These are phyloP conservation scores for Fomitopsis palustris DNA, from an alignment of 1,284 basidiomycete species.

Conservation along the genomic window DNA sequence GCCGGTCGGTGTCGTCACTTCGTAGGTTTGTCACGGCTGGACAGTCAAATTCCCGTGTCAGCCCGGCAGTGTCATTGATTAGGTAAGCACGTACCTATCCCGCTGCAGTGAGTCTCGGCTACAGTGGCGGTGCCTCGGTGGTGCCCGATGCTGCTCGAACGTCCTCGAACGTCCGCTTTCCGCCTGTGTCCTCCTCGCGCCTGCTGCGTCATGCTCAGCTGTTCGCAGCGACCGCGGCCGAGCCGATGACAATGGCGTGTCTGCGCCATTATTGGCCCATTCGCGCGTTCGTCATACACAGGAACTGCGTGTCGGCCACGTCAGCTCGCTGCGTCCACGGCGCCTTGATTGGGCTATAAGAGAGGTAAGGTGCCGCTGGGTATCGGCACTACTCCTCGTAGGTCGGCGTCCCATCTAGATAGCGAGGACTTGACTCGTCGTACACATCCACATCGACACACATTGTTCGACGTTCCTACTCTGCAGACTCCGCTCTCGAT, in stretches of 20 bases:
- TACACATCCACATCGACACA: neutral
- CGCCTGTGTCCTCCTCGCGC: neutral
- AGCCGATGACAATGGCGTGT: neutral
- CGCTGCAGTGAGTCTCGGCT: neutral
- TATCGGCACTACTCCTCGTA: neutral
- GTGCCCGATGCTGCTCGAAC: neutral
- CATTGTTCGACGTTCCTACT: neutral
- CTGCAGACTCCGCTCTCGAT: neutral
- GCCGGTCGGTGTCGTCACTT: no score
- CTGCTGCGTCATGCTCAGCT: neutral
- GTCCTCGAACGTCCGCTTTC: neutral
- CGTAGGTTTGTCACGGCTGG: no score
- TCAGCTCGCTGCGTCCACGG: neutral
- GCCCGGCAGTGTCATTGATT: neutral
- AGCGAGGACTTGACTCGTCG: neutral
- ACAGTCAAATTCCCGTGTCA: neutral
- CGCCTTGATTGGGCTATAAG: neutral
- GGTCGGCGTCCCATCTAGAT: neutral
- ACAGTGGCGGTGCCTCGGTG: neutral
- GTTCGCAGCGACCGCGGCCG: neutral
- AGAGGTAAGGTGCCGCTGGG: neutral
- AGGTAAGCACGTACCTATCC: neutral
- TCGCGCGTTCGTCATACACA: neutral
- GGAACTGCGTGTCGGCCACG: constrained; percentile 5
- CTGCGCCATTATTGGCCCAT: neutral